Evolutionary conservation across 2,329 filamentous ascomycete genomes (phyloP).

Genomic region (Fusarium continuum): DNA sequence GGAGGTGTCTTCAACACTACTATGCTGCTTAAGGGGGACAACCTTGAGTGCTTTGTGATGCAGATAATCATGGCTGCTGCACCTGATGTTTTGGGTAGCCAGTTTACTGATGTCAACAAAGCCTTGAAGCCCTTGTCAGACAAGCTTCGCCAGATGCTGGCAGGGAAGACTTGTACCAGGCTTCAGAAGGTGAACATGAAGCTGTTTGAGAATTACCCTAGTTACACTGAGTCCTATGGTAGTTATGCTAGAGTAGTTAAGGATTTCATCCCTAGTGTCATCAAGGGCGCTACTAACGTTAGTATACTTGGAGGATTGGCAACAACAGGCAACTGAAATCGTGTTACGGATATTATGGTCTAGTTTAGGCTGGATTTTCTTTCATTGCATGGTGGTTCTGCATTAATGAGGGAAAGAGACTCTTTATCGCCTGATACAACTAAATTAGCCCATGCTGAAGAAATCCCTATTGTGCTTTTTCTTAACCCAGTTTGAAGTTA

Average conservation of each 20-base stretch:
- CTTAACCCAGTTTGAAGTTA: too few relatives aligned
- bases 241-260: constrained; percentile 18
- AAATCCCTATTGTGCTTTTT: too few relatives aligned
- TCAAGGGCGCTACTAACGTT: neutral
- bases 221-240: constrained; percentile 13
- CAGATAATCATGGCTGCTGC: constrained; percentile 44
- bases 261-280: neutral
- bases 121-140: neutral
- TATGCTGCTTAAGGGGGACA: constrained; percentile 56
- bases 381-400: too few relatives aligned
- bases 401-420: too few relatives aligned
- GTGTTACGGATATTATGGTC: neutral
- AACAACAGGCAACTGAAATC: neutral
- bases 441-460: too few relatives aligned
- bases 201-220: constrained; percentile 8
- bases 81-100: constrained; percentile 3
- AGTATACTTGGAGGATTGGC: constrained; percentile 4
- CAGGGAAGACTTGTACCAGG: neutral
- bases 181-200: constrained; percentile 5
- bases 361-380: fast-evolving
- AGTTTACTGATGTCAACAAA: constrained; percentile 6
- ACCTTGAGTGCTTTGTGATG: constrained; percentile 52
- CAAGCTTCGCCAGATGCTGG: neutral
- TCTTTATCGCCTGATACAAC: too few relatives aligned
- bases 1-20: constrained; percentile 55